A percentile compares a stretch with the other conserved stretches of the same genome.
Conservation (phyloP, 164 flowering plant genomes). For the Stephania yunnanensis region DNA sequence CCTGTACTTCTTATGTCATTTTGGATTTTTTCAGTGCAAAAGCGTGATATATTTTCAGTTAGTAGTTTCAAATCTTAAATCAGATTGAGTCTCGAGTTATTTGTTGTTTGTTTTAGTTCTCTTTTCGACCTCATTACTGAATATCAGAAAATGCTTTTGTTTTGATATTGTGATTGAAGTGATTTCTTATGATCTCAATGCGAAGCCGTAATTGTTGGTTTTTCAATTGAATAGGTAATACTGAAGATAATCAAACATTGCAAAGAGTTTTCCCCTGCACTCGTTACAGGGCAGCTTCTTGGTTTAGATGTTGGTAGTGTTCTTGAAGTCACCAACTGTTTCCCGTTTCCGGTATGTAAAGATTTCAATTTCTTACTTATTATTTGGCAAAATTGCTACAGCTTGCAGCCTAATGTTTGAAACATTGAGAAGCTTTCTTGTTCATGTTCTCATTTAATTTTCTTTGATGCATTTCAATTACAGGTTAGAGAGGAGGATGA, state of each 20-base stretch:
- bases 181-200: not conserved
- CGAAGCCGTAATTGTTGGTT: not conserved
- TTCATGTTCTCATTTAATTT: not conserved
- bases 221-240: slow-evolving; percentile 42
- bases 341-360: slow-evolving; percentile 82
- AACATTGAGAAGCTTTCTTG: not conserved
- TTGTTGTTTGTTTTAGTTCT: too few species aligned
- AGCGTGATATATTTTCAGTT: not conserved
- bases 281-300: slow-evolving; percentile 93
- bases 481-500: slow-evolving; percentile 91
- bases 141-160: not conserved
- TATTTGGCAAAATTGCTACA: not conserved
- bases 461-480: not conserved
- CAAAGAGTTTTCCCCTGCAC: slow-evolving; percentile 82
- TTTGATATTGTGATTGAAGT: not conserved
- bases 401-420: not conserved
- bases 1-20: not conserved
- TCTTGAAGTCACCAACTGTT: slow-evolving; percentile 96
- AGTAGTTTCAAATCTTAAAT: not conserved
- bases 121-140: not conserved
- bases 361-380: not conserved
- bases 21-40: not conserved
- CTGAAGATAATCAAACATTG: slow-evolving; percentile 94
- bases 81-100: too few species aligned
- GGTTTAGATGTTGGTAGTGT: slow-evolving; percentile 98